A percentile compares a stretch with the other conserved stretches of the same genome.
Evolutionary conservation across 2,329 filamentous ascomycete species (phyloP).

Genomic region (Epichloe hybrida): DNA sequence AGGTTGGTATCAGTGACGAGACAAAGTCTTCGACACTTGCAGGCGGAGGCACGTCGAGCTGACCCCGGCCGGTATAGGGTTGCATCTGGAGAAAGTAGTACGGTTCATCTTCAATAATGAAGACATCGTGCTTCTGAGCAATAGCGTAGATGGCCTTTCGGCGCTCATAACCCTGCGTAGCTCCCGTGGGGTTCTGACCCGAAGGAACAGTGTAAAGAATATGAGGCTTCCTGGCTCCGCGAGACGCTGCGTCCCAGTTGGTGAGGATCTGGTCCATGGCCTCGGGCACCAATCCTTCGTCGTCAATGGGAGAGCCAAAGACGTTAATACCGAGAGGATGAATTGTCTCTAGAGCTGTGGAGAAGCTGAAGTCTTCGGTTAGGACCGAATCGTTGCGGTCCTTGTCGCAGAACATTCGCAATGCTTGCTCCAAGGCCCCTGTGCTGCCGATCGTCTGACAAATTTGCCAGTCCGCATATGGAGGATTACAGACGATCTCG

Average conservation of each 20-base stretch:
- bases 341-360: conserved; percentile 50
- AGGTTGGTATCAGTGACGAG: conserved; percentile 44
- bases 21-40: conserved; percentile 59
- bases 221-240: conserved; percentile 36
- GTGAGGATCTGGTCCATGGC: conserved; percentile 37
- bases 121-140: conserved; percentile 71
- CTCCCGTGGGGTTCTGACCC: conserved; percentile 83
- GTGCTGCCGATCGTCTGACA: conserved; percentile 78
- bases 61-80: conserved; percentile 47
- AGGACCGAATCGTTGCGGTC: conserved; percentile 63
- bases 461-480: conserved; percentile 82
- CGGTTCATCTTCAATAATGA: conserved; percentile 84
- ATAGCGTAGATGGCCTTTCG: conserved; percentile 62
- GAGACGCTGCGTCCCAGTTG: conserved; percentile 32
- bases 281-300: conserved; percentile 37
- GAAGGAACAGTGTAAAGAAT: conserved; percentile 52
- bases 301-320: conserved; percentile 38
- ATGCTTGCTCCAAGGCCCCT: conserved; percentile 66
- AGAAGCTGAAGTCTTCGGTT: conserved; percentile 86
- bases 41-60: conserved; percentile 40
- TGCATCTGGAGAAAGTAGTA: conserved; percentile 92
- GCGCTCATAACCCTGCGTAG: conserved; percentile 58
- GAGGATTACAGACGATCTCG: conserved; percentile 75
- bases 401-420: conserved; percentile 64
- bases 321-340: conserved; percentile 37